These are phyloP conservation scores for Peronosclerospora sorghi DNA, from an alignment of 352 stramenopile genomes.

Conservation along the genomic window DNA sequence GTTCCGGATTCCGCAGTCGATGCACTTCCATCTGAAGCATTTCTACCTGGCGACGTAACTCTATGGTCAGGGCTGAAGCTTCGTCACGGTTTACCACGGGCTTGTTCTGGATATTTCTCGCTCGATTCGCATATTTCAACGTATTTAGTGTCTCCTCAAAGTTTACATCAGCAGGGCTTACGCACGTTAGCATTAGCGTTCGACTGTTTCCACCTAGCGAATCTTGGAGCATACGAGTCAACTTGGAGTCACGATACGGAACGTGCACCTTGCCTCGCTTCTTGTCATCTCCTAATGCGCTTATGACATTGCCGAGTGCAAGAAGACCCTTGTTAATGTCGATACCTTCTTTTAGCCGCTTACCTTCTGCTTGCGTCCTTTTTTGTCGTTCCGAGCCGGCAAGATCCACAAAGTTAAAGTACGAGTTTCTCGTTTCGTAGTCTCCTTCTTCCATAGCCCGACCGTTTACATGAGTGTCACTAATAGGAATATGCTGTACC, in stretches of 20 bases:
- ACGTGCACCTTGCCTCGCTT: conserved; percentile 88
- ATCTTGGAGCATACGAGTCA: conserved; percentile 91
- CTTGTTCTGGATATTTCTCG: conserved; percentile 86
- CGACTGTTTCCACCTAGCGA: conserved; percentile 86
- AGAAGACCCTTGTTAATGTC: conserved; percentile 98
- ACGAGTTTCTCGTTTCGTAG: conserved; percentile 70
- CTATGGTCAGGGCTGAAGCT: conserved; percentile 53
- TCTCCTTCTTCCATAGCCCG: conserved; percentile 34
- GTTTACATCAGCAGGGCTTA: conserved; percentile 86
- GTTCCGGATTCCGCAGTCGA: conserved; percentile 62
- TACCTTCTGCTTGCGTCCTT: conserved; percentile 88
- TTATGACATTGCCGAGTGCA: conserved; percentile 96
- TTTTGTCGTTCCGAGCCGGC: conserved; percentile 91
- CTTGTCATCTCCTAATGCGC: conserved; percentile 87
- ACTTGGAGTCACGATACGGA: conserved; percentile 90
- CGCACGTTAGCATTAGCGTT: conserved; percentile 88
- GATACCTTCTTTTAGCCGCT: conserved; percentile 92
- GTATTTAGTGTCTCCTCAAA: conserved; percentile 88
- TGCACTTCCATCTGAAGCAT: conserved; percentile 77
- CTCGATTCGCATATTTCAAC: conserved; percentile 87
- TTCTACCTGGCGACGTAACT: conserved; percentile 69
- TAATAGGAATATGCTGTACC: conserved; percentile 65
- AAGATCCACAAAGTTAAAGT: conserved; percentile 90
- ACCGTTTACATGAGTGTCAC: conserved; percentile 23
- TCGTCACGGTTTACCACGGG: conserved; percentile 80